Conservation (phyloP, 345 rosid species). For the Moricandia arvensis region DNA sequence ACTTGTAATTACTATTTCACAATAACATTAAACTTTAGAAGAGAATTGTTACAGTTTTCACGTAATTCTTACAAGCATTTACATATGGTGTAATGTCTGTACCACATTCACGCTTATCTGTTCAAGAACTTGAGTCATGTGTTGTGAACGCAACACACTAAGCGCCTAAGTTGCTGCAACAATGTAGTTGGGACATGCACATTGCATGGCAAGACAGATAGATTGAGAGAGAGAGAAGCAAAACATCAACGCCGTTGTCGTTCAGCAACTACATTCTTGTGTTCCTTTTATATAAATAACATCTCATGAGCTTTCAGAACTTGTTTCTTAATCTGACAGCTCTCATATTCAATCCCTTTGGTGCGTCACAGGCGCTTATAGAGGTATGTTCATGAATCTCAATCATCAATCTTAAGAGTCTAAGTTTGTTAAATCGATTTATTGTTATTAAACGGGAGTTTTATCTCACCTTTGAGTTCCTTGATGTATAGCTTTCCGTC, state of each 20-base stretch:
- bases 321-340: slow-evolving; percentile 27
- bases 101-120: not conserved
- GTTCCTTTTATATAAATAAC: slow-evolving; percentile 18
- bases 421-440: not conserved
- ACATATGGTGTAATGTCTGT: not conserved
- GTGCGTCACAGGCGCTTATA: slow-evolving; percentile 23
- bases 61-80: not conserved
- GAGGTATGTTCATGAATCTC: slow-evolving; percentile 29
- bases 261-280: slow-evolving; percentile 30
- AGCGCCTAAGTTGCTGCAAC: slow-evolving; percentile 6
- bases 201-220: slow-evolving; percentile 31
- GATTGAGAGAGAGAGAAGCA: slow-evolving; percentile 39
- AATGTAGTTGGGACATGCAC: slow-evolving; percentile 29
- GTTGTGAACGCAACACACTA: slow-evolving; percentile 16
- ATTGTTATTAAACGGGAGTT: not conserved
- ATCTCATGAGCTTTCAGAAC: slow-evolving; percentile 17
- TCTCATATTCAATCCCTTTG: not conserved
- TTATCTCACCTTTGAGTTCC: slow-evolving; percentile 2
- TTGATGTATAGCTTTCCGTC: slow-evolving; percentile 3
- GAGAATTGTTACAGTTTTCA: not conserved
- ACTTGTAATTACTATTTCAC: not conserved
- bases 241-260: slow-evolving; percentile 33
- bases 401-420: not conserved
- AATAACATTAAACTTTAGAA: not conserved
- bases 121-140: slow-evolving; percentile 30